A percentile compares a stretch with the other conserved stretches of the same genome.
phyloP scores from a whole-genome alignment of 169 alveolate species.

The Plasmodium vivax region DNA sequence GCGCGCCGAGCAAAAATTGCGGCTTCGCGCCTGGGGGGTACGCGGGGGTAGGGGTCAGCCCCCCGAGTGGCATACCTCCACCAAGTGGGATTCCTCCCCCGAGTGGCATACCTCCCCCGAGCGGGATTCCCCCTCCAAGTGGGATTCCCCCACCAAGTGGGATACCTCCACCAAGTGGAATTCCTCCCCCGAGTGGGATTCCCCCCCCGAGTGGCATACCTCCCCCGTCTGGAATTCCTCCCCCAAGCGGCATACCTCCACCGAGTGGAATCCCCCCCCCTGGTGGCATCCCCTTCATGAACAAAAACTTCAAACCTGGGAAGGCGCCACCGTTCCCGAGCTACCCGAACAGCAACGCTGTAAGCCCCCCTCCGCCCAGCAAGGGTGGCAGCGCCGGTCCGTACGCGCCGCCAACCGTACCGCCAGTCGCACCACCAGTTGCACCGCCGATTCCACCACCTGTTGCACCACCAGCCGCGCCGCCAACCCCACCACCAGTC shows the following conservation, averaged over 20 bases:
- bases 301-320: conserved; percentile 1
- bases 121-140: background rate
- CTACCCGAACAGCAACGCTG: conserved; percentile 1
- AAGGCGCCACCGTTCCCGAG: background rate
- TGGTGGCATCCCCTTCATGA: background rate
- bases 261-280: background rate
- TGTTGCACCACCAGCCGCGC: background rate
- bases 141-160: background rate
- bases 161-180: background rate
- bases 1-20: background rate
- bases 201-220: background rate
- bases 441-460: background rate
- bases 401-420: background rate
- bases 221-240: background rate
- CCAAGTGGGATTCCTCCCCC: background rate
- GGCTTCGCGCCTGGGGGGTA: background rate
- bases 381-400: background rate
- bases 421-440: background rate
- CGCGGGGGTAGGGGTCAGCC: background rate
- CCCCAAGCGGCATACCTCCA: background rate
- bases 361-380: background rate
- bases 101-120: background rate
- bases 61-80: background rate
- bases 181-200: background rate
- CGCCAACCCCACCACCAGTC: background rate